Conservation (phyloP, 2,329 filamentous ascomycete species). For the Colletotrichum sp. region DNA sequence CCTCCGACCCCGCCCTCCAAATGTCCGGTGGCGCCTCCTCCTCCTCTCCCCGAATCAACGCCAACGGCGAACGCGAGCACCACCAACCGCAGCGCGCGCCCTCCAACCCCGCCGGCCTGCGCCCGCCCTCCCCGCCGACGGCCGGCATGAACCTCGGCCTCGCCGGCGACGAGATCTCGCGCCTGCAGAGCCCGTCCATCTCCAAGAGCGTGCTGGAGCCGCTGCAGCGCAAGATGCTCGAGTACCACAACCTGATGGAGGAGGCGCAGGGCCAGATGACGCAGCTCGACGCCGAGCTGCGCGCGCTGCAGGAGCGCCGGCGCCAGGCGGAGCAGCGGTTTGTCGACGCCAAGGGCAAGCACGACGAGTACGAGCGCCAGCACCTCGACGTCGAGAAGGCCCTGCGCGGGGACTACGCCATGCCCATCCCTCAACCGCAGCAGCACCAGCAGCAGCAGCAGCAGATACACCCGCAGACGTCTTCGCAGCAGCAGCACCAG, state of each 20-base stretch:
- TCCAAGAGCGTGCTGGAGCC: constrained; percentile 48
- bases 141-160: constrained; percentile 2
- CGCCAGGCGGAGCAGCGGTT: constrained; percentile 45
- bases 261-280: constrained; percentile 46
- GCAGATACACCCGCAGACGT: not conserved
- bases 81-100: not conserved
- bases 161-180: constrained; percentile 36
- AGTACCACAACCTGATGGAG: constrained; percentile 47
- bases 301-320: constrained; percentile 43
- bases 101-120: not conserved
- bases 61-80: not conserved
- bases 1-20: not conserved
- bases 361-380: constrained; percentile 49
- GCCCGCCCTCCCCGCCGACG: not conserved
- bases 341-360: constrained; percentile 47
- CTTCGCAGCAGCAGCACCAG: constrained; percentile 8
- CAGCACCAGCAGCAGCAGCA: not conserved
- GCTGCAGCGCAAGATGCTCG: constrained; percentile 48
- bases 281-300: constrained; percentile 48
- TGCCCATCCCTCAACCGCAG: not conserved
- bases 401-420: constrained; percentile 40
- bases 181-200: constrained; percentile 50
- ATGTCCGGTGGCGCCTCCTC: constrained; percentile 4
- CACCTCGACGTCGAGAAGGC: constrained; percentile 46
- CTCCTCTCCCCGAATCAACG: not conserved